Evolutionary conservation across 1,284 basidiomycete genomes (phyloP).

Genomic region (Cryptococcus hybrid): DNA sequence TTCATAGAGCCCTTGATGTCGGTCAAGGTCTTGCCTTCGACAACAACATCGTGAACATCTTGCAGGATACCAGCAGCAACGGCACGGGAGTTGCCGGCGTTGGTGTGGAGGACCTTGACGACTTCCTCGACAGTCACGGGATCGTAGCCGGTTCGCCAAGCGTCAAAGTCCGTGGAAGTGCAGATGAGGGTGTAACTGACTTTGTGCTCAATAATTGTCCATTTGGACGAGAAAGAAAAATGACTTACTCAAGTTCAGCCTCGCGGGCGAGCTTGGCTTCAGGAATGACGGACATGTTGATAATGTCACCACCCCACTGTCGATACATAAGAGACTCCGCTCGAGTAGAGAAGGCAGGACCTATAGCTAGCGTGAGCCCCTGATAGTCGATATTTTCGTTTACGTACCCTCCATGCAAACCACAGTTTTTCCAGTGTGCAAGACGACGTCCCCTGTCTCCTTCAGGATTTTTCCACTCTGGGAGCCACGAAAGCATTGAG

Average conservation of each 20-base stretch:
- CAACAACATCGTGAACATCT: conserved; percentile 65
- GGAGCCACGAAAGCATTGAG: conserved; percentile 69
- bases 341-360: conserved; percentile 63
- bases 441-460: conserved; percentile 54
- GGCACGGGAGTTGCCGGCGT: conserved; percentile 74
- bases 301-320: conserved; percentile 87
- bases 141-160: conserved; percentile 76
- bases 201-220: background rate
- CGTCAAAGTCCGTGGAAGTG: conserved; percentile 87
- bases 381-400: background rate
- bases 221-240: background rate
- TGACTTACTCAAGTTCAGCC: conserved; percentile 78
- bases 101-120: conserved; percentile 78
- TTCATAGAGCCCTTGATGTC: conserved; percentile 77
- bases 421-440: conserved; percentile 79
- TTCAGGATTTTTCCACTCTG: conserved; percentile 62
- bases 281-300: conserved; percentile 92
- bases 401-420: conserved; percentile 97
- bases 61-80: conserved; percentile 71
- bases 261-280: conserved; percentile 95
- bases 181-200: conserved; percentile 82
- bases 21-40: conserved; percentile 57
- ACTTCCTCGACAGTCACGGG: conserved; percentile 82
- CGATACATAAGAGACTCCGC: conserved; percentile 96
- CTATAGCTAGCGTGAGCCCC: conserved; percentile 13